Percentiles rank a stretch among this genome's conserved stretches.
phyloP scores from a whole-genome alignment of 2,329 filamentous ascomycete genomes.

The Scedosporium dehoogii region DNA sequence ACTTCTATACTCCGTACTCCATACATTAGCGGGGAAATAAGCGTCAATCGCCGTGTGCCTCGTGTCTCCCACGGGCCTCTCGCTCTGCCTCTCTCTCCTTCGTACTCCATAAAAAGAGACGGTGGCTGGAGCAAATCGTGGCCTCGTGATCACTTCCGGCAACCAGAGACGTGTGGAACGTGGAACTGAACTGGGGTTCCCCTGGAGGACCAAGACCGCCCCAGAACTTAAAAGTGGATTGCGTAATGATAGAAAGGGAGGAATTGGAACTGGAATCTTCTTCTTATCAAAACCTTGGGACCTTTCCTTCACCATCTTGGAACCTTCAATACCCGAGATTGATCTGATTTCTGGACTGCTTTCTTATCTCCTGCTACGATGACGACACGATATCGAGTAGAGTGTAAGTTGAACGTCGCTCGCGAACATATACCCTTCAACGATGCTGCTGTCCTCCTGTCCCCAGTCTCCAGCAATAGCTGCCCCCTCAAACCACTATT shows the following conservation, averaged over 20 bases:
- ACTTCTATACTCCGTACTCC: no score
- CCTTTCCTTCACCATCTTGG: no score
- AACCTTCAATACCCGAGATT: no score
- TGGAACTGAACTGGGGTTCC: no score
- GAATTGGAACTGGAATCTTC: not conserved
- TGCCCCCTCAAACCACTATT: not conserved
- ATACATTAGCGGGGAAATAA: no score
- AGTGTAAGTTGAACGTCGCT: not conserved
- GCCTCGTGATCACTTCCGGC: not conserved
- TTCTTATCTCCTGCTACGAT: not conserved
- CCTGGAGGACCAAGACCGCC: no score
- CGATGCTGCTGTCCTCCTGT: not conserved
- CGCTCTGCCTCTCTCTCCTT: no score
- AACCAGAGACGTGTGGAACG: no score
- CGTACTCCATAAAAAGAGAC: not conserved
- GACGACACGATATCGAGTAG: not conserved
- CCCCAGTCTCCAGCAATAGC: not conserved
- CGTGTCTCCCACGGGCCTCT: no score
- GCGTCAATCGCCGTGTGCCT: no score
- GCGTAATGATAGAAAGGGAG: not conserved
- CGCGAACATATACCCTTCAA: conserved; percentile 3
- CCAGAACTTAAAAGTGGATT: not conserved
- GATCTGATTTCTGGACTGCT: not conserved
- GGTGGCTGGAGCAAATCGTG: not conserved
- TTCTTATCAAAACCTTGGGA: not conserved